Percentiles rank a stretch among this genome's conserved stretches.
These are phyloP conservation scores for Ilyonectria robusta DNA, from an alignment of 2,329 filamentous ascomycete genomes.

Conservation along the genomic window DNA sequence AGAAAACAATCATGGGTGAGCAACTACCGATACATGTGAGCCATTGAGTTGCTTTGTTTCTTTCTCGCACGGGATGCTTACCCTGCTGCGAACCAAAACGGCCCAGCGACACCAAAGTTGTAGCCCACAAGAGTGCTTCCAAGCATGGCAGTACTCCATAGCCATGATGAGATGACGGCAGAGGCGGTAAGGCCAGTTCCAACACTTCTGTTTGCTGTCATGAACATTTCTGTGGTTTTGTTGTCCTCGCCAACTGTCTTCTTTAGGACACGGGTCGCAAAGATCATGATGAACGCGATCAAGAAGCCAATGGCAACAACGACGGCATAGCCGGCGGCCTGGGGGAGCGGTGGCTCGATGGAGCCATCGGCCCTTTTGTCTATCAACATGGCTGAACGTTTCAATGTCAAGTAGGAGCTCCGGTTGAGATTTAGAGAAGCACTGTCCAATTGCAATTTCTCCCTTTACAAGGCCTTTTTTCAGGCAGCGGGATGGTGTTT, in stretches of 20 bases:
- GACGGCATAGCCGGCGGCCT: slow-evolving; percentile 51
- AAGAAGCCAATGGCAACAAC: slow-evolving; percentile 53
- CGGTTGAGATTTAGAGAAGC: background rate
- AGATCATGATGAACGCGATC: slow-evolving; percentile 60
- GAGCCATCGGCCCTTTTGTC: slow-evolving; percentile 18
- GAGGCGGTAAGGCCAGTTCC: slow-evolving; percentile 66
- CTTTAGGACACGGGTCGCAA: slow-evolving; percentile 62
- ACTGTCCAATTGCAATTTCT: background rate
- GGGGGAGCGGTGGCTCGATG: slow-evolving; percentile 47
- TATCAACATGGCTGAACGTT: background rate
- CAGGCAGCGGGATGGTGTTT: too few relatives aligned
- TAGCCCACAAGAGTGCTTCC: slow-evolving; percentile 67
- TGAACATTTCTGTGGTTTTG: slow-evolving; percentile 69
- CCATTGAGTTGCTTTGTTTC: background rate
- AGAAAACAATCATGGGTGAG: slow-evolving; percentile 70
- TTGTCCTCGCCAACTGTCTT: slow-evolving; percentile 66
- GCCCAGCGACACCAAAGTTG: slow-evolving; percentile 67
- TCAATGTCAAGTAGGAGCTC: background rate
- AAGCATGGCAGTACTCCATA: slow-evolving; percentile 68
- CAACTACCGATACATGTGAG: slow-evolving; percentile 47
- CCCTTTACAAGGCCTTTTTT: too few relatives aligned
- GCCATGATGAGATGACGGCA: slow-evolving; percentile 68
- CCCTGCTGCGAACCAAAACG: slow-evolving; percentile 71
- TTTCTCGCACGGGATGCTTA: background rate
- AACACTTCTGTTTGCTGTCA: slow-evolving; percentile 67